phyloP scores from a whole-genome alignment of 352 stramenopile genomes.

The Globisporangium iwayamae region DNA sequence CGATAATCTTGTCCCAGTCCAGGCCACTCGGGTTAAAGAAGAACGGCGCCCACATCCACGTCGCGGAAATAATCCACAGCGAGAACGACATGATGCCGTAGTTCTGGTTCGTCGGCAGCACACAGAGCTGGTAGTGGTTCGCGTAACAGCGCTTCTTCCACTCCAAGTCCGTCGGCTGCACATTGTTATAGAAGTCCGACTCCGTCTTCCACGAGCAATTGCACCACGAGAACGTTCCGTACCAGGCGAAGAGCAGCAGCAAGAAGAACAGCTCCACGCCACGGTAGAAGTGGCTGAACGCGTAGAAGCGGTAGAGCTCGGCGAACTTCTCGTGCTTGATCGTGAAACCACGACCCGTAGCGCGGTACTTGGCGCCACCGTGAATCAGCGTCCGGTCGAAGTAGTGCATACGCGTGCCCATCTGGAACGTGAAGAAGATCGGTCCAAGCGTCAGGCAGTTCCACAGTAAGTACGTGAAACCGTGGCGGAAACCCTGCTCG shows the following conservation, averaged over 20 bases:
- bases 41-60: constrained; percentile 85
- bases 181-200: constrained; percentile 65
- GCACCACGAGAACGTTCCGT: constrained; percentile 93
- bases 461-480: constrained; percentile 91
- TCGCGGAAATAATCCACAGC: constrained; percentile 91
- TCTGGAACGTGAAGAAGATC: constrained; percentile 99
- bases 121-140: constrained; percentile 85
- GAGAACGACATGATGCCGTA: constrained; percentile 98
- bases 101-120: constrained; percentile 95
- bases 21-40: constrained; percentile 97
- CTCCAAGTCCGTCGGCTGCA: constrained; percentile 68
- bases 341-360: constrained; percentile 97
- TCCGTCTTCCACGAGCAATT: constrained; percentile 84
- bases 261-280: constrained; percentile 93
- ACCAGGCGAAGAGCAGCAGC: constrained; percentile 77
- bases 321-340: constrained; percentile 98
- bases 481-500: constrained; percentile 94
- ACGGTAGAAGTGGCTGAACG: constrained; percentile 97
- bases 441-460: constrained; percentile 96
- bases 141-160: constrained; percentile 78
- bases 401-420: constrained; percentile 98
- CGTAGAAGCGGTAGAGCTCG: constrained; percentile 97
- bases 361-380: constrained; percentile 96
- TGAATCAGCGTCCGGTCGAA: constrained; percentile 98
- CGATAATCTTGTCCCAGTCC: constrained; percentile 95